Conservation (phyloP, 495 filamentous ascomycete species). For the Penicillium ucsense region DNA sequence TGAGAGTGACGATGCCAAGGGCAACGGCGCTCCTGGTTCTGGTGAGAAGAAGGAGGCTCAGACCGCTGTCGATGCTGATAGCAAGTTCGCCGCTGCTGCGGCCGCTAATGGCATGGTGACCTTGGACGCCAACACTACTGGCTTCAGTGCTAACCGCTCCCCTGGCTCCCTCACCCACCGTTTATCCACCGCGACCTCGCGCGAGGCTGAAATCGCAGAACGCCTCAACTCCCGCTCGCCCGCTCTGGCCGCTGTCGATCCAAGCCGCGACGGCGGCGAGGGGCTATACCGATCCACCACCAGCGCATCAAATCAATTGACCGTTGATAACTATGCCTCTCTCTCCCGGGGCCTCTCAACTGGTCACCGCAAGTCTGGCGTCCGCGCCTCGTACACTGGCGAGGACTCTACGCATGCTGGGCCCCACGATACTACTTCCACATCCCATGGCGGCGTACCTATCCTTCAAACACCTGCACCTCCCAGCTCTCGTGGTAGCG, state of each 20-base stretch:
- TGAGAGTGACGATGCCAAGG: conserved; percentile 51
- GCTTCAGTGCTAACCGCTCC: conserved; percentile 22
- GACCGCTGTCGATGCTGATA: conserved; percentile 1
- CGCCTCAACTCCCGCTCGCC: conserved; percentile 34
- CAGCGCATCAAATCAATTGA: conserved; percentile 15
- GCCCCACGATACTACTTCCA: not conserved
- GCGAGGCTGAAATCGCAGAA: conserved; percentile 35
- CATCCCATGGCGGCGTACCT: conserved; percentile 14
- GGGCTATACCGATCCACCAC: conserved; percentile 23
- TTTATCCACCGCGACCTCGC: conserved; percentile 18
- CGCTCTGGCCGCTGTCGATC: conserved; percentile 28
- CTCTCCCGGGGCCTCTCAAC: conserved; percentile 31
- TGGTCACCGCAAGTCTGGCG: conserved; percentile 31
- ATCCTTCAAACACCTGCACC: conserved; percentile 15
- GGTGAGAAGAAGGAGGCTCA: conserved; percentile 4
- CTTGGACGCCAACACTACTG: not conserved
- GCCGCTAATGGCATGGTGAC: not conserved
- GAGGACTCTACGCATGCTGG: conserved; percentile 2
- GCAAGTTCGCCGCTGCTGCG: not conserved
- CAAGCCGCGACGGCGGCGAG: conserved; percentile 16
- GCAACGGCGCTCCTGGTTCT: conserved; percentile 2
- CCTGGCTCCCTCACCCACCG: conserved; percentile 23
- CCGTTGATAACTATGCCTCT: conserved; percentile 12
- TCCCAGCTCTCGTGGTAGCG: conserved; percentile 16
- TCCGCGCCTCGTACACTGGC: conserved; percentile 9